phyloP scores from a whole-genome alignment of 805 yeast species.

The Ogataea angusta region DNA sequence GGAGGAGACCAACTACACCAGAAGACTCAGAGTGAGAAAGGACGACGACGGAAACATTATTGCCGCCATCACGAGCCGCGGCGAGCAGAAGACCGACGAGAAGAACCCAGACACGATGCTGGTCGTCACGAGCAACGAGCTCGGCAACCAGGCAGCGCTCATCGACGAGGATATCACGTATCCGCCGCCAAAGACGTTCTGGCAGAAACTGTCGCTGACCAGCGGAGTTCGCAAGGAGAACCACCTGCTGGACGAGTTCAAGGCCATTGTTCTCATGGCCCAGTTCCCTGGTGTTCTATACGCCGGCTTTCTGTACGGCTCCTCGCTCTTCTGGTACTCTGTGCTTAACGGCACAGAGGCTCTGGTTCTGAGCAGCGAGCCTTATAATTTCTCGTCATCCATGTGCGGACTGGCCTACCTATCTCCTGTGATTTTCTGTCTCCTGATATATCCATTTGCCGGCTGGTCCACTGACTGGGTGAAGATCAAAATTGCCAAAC shows the following conservation, averaged over 20 bases:
- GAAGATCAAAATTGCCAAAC: constrained; percentile 44
- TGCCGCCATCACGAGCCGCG: constrained; percentile 5
- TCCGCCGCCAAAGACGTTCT: constrained; percentile 35
- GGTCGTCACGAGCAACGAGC: constrained; percentile 1
- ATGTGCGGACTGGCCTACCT: constrained; percentile 49
- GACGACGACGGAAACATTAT: constrained; percentile 1
- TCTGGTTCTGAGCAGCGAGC: constrained; percentile 39
- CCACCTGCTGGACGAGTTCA: constrained; percentile 27
- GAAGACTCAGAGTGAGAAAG: constrained; percentile 2
- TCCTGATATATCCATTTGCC: constrained; percentile 42
- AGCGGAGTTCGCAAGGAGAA: constrained; percentile 34
- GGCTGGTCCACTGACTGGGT: constrained; percentile 53
- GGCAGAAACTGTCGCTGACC: constrained; percentile 42
- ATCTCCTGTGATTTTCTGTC: constrained; percentile 50
- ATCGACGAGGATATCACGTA: constrained; percentile 14
- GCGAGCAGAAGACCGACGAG: constrained; percentile 5
- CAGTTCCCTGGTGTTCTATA: constrained; percentile 55
- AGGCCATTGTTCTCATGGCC: constrained; percentile 40
- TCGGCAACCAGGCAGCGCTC: constrained; percentile 4
- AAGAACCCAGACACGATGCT: background rate
- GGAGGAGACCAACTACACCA: constrained; percentile 54
- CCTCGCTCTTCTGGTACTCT: constrained; percentile 46
- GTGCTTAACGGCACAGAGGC: constrained; percentile 49
- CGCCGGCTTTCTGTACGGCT: constrained; percentile 54
- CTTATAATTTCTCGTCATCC: constrained; percentile 49